A percentile compares a stretch with the other conserved stretches of the same genome.
Evolutionary conservation across 305 asterid genomes (phyloP).

Genomic region (Euphrasia arctica): DNA sequence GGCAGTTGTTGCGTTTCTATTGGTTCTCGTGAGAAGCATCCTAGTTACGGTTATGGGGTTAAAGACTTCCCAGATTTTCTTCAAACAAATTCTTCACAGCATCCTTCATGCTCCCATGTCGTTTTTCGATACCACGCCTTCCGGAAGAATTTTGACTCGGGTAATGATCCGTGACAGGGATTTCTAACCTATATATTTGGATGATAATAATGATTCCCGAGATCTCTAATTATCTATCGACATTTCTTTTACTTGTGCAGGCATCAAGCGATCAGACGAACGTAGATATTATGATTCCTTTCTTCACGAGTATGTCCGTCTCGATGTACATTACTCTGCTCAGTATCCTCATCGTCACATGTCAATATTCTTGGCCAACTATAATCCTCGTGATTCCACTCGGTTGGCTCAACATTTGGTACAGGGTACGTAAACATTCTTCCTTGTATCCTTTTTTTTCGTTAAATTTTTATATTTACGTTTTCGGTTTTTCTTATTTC

Average conservation of each 20-base stretch:
- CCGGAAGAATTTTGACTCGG: conserved; percentile 96
- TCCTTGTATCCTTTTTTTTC: not conserved
- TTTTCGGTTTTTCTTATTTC: conserved; percentile 20
- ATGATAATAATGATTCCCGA: not conserved
- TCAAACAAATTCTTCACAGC: conserved; percentile 68
- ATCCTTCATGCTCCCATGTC: conserved; percentile 97
- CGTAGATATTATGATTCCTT: conserved; percentile 74
- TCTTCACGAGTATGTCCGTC: conserved; percentile 52
- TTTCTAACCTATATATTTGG: not conserved
- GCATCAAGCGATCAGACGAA: conserved; percentile 95
- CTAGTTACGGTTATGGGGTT: conserved; percentile 71
- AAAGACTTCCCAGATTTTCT: conserved; percentile 86
- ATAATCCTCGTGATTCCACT: conserved; percentile 74
- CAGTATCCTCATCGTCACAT: conserved; percentile 70
- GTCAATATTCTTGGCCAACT: conserved; percentile 94
- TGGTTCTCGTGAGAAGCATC: conserved; percentile 48
- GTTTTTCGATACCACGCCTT: conserved; percentile 96
- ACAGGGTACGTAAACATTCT: conserved; percentile 51
- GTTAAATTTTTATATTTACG: not conserved
- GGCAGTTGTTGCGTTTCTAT: conserved; percentile 40
- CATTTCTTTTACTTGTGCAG: conserved; percentile 40
- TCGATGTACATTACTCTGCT: conserved; percentile 60
- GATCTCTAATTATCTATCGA: no score
- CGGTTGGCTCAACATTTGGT: conserved; percentile 93
- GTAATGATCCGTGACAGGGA: conserved; percentile 38